Conservation (phyloP, 2,329 filamentous ascomycete species). For the Claviceps maximensis region DNA sequence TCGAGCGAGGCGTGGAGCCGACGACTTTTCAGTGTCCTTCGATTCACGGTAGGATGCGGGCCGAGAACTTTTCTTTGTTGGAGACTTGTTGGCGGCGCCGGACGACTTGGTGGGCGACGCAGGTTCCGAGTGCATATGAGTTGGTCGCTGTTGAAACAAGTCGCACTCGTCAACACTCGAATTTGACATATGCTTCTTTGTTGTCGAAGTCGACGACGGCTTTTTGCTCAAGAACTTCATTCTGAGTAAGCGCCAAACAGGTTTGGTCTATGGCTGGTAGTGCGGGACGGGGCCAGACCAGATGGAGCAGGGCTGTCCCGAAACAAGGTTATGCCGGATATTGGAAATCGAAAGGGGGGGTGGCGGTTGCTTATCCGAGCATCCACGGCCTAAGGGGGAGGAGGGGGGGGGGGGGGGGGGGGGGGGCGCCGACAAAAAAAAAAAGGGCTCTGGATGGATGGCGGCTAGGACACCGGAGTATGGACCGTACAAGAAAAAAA, state of each 20-base stretch:
- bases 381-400: constrained; percentile 12
- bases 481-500: constrained; percentile 4
- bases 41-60: constrained; percentile 18
- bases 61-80: constrained; percentile 17
- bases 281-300: constrained; percentile 11
- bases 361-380: constrained; percentile 15
- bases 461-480: constrained; percentile 1
- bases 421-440: not conserved
- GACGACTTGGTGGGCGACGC: constrained; percentile 25
- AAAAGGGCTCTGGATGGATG: not conserved
- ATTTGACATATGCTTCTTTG: constrained; percentile 28
- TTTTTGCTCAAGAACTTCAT: constrained; percentile 42
- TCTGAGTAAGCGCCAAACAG: constrained; percentile 10
- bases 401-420: not conserved
- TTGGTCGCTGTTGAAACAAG: constrained; percentile 19
- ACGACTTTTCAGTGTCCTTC: constrained; percentile 9
- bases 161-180: constrained; percentile 23
- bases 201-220: constrained; percentile 12
- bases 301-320: constrained; percentile 19
- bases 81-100: constrained; percentile 17
- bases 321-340: constrained; percentile 28
- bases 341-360: constrained; percentile 10
- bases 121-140: constrained; percentile 21
- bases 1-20: constrained; percentile 23
- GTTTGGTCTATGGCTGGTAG: not conserved